phyloP scores from a whole-genome alignment of 2,329 filamentous ascomycete species.

The Diaporthe vexans region DNA sequence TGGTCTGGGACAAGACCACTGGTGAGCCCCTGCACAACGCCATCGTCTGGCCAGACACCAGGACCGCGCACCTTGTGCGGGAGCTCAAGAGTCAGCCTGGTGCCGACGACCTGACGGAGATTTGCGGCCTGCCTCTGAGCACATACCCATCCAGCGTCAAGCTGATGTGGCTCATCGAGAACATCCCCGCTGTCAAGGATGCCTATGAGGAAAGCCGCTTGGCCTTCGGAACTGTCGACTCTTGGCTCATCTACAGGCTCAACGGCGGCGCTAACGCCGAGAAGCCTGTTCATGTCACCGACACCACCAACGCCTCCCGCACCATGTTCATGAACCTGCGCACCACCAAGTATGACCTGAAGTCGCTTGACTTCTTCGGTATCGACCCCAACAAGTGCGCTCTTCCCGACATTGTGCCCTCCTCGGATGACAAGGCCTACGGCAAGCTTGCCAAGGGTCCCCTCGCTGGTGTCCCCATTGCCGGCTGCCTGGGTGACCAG shows the following conservation, averaged over 20 bases:
- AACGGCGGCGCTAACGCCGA: constrained; percentile 77
- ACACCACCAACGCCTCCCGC: constrained; percentile 88
- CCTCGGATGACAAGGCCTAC: constrained; percentile 80
- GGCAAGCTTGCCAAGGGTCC: constrained; percentile 75
- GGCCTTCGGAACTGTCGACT: constrained; percentile 89
- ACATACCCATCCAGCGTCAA: constrained; percentile 92
- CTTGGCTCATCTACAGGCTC: constrained; percentile 88
- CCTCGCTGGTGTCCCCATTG: constrained; percentile 79
- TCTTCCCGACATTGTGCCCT: constrained; percentile 87
- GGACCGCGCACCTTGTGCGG: constrained; percentile 79
- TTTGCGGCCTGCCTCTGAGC: constrained; percentile 86
- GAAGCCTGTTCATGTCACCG: constrained; percentile 80
- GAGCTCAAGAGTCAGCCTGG: constrained; percentile 78
- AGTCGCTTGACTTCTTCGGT: constrained; percentile 83
- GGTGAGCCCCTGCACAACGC: constrained; percentile 87
- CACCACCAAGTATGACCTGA: constrained; percentile 84
- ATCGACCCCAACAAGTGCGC: constrained; percentile 77
- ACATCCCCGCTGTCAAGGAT: constrained; percentile 76
- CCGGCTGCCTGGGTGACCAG: constrained; percentile 90
- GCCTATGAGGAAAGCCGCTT: constrained; percentile 84
- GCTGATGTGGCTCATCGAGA: constrained; percentile 84
- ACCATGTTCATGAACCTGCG: constrained; percentile 96
- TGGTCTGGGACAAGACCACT: constrained; percentile 86
- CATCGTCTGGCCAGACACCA: constrained; percentile 91
- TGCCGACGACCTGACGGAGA: constrained; percentile 76